Conservation (phyloP, 2,329 filamentous ascomycete species). For the Epichloe gansuensis region DNA sequence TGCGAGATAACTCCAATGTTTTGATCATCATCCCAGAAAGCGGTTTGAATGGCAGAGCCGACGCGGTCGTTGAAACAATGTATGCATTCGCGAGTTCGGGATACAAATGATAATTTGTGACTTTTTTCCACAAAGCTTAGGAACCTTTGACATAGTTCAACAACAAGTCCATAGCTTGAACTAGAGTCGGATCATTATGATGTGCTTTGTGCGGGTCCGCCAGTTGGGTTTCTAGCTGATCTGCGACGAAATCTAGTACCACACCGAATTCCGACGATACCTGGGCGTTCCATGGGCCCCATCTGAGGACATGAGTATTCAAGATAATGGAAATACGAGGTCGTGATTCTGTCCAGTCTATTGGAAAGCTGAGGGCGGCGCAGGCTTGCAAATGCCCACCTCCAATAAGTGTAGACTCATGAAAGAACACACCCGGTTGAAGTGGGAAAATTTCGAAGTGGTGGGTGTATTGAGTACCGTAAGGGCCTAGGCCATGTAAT, state of each 20-base stretch:
- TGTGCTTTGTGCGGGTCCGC: background rate
- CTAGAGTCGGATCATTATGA: slow-evolving; percentile 8
- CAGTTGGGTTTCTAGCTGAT: slow-evolving; percentile 24
- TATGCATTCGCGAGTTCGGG: slow-evolving; percentile 32
- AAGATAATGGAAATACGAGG: slow-evolving; percentile 31
- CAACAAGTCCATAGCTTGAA: slow-evolving; percentile 31
- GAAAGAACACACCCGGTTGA: slow-evolving; percentile 43
- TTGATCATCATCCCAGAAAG: background rate
- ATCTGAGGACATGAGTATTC: slow-evolving; percentile 36
- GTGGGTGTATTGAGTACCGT: slow-evolving; percentile 47
- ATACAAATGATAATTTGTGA: slow-evolving; percentile 28
- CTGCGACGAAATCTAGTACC: slow-evolving; percentile 45
- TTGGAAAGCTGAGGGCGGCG: slow-evolving; percentile 16
- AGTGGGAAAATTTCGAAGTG: slow-evolving; percentile 53
- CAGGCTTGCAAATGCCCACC: slow-evolving; percentile 29
- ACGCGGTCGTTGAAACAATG: slow-evolving; percentile 26
- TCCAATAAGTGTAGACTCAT: slow-evolving; percentile 46
- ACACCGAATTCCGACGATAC: slow-evolving; percentile 51
- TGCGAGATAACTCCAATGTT: slow-evolving; percentile 10
- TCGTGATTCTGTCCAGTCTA: slow-evolving; percentile 13
- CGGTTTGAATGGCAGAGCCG: slow-evolving; percentile 7
- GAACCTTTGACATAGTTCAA: slow-evolving; percentile 34
- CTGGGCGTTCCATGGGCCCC: slow-evolving; percentile 44
- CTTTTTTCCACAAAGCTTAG: slow-evolving; percentile 26
- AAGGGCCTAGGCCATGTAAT: slow-evolving; percentile 44